Percentiles rank a stretch among this genome's conserved stretches.
Evolutionary conservation across 257 asterid species (phyloP).

Genomic region (Solanum arcanum): DNA sequence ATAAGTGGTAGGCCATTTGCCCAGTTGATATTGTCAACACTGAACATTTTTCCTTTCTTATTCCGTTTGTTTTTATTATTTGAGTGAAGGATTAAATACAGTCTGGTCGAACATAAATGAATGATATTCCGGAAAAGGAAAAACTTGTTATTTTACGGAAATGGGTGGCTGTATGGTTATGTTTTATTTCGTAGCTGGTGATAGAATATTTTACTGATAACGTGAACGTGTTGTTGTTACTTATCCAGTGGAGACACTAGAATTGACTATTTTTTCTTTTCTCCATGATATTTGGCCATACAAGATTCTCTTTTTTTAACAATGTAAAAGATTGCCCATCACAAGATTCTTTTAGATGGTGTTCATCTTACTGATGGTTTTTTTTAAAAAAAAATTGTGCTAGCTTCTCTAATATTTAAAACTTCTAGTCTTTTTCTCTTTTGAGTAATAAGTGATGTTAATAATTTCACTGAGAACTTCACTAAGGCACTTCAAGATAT

Average conservation of each 20-base stretch:
- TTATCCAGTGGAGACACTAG: not conserved
- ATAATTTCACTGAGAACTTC: not conserved
- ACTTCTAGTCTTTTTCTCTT: not conserved
- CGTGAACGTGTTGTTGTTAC: not conserved
- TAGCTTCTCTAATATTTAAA: not conserved
- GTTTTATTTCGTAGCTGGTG: not conserved
- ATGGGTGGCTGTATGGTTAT: not conserved
- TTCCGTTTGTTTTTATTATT: not conserved
- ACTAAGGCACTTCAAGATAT: not conserved
- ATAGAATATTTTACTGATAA: not conserved
- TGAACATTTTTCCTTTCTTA: slow-evolving; percentile 8
- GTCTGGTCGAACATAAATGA: not conserved
- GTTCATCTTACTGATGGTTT: too few species aligned
- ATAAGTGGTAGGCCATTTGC: slow-evolving; percentile 20
- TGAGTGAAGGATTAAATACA: not conserved
- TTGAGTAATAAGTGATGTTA: not conserved
- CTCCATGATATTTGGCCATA: not conserved
- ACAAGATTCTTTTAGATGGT: not conserved
- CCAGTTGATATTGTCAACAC: slow-evolving; percentile 29
- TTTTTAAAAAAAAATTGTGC: not conserved
- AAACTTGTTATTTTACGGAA: not conserved
- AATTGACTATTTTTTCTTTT: not conserved
- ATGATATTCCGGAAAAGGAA: not conserved
- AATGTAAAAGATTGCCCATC: not conserved
- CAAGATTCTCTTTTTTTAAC: too few species aligned